Evolutionary conservation across 805 yeast genomes (phyloP).

Genomic region (Pichia californica): DNA sequence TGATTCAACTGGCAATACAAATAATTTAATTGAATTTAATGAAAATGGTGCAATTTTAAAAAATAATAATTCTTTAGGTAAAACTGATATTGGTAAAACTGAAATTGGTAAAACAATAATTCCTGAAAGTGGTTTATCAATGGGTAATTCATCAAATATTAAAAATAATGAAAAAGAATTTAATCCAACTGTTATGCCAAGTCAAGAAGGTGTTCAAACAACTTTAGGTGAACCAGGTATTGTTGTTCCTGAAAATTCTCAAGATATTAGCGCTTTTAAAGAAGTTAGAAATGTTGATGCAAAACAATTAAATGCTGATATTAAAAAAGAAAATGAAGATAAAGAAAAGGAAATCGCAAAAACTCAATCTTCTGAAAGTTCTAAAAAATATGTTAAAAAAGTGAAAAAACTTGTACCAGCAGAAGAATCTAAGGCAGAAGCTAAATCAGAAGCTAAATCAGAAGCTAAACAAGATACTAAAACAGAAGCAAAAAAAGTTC

Average conservation of each 20-base stretch:
- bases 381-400: constrained; percentile 37
- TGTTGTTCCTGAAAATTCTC: constrained; percentile 55
- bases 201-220: constrained; percentile 37
- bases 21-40: constrained; percentile 39
- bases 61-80: constrained; percentile 25
- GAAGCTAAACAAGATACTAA: too few species aligned
- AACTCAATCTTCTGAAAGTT: too few species aligned
- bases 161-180: neutral
- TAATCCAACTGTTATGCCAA: constrained; percentile 39
- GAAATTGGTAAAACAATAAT: constrained; percentile 23
- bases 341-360: constrained; percentile 8
- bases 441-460: too few species aligned
- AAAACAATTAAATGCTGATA: constrained; percentile 44
- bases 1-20: constrained; percentile 45
- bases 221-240: constrained; percentile 70
- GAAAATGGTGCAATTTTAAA: constrained; percentile 33
- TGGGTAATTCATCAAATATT: constrained; percentile 1
- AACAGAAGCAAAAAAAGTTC: neutral
- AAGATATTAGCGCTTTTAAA: constrained; percentile 58
- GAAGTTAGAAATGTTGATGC: constrained; percentile 54
- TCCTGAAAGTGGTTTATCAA: constrained; percentile 11
- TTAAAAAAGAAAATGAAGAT: constrained; percentile 4
- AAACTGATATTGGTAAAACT: constrained; percentile 33
- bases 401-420: constrained; percentile 22
- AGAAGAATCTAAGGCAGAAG: constrained; percentile 1